Percentiles rank a stretch among this genome's conserved stretches.
These are phyloP conservation scores for Alternaria brassicicola DNA, from an alignment of 2,329 filamentous ascomycete genomes.

Conservation along the genomic window DNA sequence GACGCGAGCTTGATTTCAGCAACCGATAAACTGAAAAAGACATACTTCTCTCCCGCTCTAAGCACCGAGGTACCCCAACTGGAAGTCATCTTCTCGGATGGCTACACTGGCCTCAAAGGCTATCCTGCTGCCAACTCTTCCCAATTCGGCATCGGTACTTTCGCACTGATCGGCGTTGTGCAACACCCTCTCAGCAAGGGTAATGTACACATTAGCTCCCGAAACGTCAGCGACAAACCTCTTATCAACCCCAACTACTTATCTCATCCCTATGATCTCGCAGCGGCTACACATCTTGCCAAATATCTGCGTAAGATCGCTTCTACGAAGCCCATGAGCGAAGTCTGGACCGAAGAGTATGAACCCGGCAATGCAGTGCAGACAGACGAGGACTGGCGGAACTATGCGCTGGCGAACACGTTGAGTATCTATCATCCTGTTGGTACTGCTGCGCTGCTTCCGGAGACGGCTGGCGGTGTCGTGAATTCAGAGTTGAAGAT, in stretches of 20 bases:
- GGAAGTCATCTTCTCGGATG: slow-evolving; percentile 55
- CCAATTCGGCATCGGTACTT: slow-evolving; percentile 36
- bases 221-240: slow-evolving; percentile 30
- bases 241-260: slow-evolving; percentile 41
- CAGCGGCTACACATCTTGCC: slow-evolving; percentile 25
- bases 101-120: slow-evolving; percentile 52
- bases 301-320: slow-evolving; percentile 39
- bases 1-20: slow-evolving; percentile 19
- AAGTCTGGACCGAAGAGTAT: slow-evolving; percentile 39
- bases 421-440: slow-evolving; percentile 43
- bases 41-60: slow-evolving; percentile 44
- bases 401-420: slow-evolving; percentile 23
- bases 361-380: slow-evolving; percentile 35
- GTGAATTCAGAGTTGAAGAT: slow-evolving; percentile 30
- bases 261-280: slow-evolving; percentile 35
- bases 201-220: slow-evolving; percentile 31
- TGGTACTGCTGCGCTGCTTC: slow-evolving; percentile 45
- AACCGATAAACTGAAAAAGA: slow-evolving; percentile 29
- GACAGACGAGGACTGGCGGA: slow-evolving; percentile 36
- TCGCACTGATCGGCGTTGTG: slow-evolving; percentile 45
- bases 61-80: slow-evolving; percentile 48
- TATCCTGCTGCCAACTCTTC: slow-evolving; percentile 36
- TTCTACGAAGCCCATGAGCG: slow-evolving; percentile 32
- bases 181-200: slow-evolving; percentile 45
- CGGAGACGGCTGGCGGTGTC: slow-evolving; percentile 32